Evolutionary conservation across 352 stramenopile genomes (phyloP).

Genomic region (Phytophthora cryptogea): DNA sequence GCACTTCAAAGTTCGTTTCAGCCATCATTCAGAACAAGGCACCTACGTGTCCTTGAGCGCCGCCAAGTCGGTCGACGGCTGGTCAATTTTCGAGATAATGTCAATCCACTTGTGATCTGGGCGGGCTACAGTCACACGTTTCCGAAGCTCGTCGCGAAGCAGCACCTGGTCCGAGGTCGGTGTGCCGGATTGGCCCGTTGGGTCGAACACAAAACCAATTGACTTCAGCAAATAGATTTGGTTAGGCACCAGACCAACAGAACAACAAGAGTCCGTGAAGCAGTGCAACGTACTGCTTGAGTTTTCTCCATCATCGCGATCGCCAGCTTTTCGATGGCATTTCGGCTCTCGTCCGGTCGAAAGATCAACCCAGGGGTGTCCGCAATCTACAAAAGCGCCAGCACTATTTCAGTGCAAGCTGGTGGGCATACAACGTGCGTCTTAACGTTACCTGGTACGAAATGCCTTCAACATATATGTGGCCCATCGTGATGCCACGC

Average conservation of each 20-base stretch:
- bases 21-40: neutral
- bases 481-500: constrained; percentile 85
- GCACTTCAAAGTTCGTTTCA: neutral
- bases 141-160: constrained; percentile 74
- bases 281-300: constrained; percentile 45
- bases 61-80: constrained; percentile 47
- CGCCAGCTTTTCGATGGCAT: constrained; percentile 75
- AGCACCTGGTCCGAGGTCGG: constrained; percentile 61
- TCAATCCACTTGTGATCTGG: constrained; percentile 76
- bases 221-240: constrained; percentile 39
- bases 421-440: neutral
- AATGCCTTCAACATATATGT: constrained; percentile 84
- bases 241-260: constrained; percentile 7
- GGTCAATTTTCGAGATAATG: constrained; percentile 87
- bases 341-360: constrained; percentile 62
- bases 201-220: constrained; percentile 87
- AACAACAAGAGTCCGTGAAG: neutral
- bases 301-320: constrained; percentile 82
- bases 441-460: constrained; percentile 65
- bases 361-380: constrained; percentile 80
- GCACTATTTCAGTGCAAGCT: constrained; percentile 4
- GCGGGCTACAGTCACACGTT: constrained; percentile 44
- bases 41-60: constrained; percentile 44
- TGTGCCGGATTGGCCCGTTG: constrained; percentile 70
- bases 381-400: constrained; percentile 63